Percentiles rank a stretch among this genome's conserved stretches.
These are phyloP conservation scores for Zymoseptoria brevis DNA, from an alignment of 2,329 filamentous ascomycete genomes.

Conservation along the genomic window DNA sequence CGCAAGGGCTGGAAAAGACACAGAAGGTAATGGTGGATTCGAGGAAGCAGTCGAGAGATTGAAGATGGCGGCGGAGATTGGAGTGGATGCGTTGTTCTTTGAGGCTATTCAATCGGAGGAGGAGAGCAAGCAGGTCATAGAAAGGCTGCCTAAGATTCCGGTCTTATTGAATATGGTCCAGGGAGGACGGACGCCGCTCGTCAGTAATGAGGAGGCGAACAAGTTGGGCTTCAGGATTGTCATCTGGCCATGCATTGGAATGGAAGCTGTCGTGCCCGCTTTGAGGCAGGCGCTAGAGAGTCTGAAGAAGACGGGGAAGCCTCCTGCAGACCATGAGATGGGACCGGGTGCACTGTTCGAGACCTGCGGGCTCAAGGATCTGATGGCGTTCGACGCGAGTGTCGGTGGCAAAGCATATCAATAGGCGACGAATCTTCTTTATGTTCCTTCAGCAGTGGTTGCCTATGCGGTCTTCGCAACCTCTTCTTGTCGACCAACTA, in stretches of 20 bases:
- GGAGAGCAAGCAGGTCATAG: conserved; percentile 43
- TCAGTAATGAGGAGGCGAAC: conserved; percentile 45
- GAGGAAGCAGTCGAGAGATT: conserved; percentile 48
- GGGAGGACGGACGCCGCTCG: conserved; percentile 48
- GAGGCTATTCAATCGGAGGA: conserved; percentile 50
- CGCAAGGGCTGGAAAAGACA: conserved; percentile 41
- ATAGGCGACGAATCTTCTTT: neutral
- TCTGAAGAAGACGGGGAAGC: conserved; percentile 35
- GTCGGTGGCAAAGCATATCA: conserved; percentile 35
- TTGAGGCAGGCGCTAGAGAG: conserved; percentile 20
- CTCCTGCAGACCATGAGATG: conserved; percentile 28
- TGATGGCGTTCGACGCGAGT: conserved; percentile 43
- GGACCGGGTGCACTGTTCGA: conserved; percentile 45
- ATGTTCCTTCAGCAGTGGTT: neutral
- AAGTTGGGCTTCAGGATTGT: conserved; percentile 52
- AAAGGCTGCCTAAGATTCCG: conserved; percentile 42
- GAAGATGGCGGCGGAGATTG: conserved; percentile 43
- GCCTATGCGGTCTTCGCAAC: too few species aligned
- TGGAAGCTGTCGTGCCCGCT: conserved; percentile 38
- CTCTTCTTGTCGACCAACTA: neutral
- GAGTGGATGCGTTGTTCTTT: conserved; percentile 54
- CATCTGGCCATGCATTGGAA: conserved; percentile 47
- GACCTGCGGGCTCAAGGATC: conserved; percentile 45
- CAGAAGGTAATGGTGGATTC: conserved; percentile 41
- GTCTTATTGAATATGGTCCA: conserved; percentile 53